A percentile compares a stretch with the other conserved stretches of the same genome.
Evolutionary conservation across 352 stramenopile species (phyloP).

Genomic region (Lagenidium sp.): DNA sequence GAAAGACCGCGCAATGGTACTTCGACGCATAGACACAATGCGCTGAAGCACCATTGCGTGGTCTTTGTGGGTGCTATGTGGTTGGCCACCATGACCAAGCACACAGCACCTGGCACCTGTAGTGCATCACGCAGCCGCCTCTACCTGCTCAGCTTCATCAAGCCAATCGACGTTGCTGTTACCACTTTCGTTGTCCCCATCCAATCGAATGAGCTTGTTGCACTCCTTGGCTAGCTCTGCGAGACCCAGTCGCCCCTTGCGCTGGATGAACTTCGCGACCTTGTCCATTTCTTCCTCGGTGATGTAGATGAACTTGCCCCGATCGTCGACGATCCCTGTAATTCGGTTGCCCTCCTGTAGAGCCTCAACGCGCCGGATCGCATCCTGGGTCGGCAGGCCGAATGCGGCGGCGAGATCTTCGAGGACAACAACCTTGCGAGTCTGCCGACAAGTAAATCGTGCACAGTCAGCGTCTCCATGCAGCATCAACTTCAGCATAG

Average conservation of each 20-base stretch:
- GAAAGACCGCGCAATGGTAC: conserved; percentile 78
- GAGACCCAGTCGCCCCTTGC: conserved; percentile 49
- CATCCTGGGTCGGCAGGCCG: conserved; percentile 52
- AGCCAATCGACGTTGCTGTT: conserved; percentile 22
- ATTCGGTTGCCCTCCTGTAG: conserved; percentile 46
- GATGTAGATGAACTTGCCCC: conserved; percentile 79
- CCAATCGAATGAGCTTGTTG: conserved; percentile 68
- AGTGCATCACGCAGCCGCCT: too few species aligned
- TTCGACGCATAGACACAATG: conserved; percentile 49
- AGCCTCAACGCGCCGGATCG: conserved; percentile 50
- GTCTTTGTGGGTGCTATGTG: too few species aligned
- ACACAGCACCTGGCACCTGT: too few species aligned
- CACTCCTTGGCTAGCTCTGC: conserved; percentile 63
- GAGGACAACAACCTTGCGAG: conserved; percentile 66
- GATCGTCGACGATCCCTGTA: conserved; percentile 68
- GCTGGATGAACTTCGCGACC: conserved; percentile 59
- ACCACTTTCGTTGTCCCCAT: conserved; percentile 26
- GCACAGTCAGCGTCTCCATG: too few species aligned
- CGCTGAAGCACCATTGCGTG: too few species aligned
- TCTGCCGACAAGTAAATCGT: too few species aligned
- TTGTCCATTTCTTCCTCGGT: conserved; percentile 72
- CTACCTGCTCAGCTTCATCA: conserved; percentile 23
- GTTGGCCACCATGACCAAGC: too few species aligned
- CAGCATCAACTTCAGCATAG: too few species aligned
- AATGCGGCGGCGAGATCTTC: conserved; percentile 66